Evolutionary conservation across 1,139 yeast genomes (phyloP), one percentile per base, ranked within the genome.

Genomic region (Kurtzmaniella natalensis): DNA sequence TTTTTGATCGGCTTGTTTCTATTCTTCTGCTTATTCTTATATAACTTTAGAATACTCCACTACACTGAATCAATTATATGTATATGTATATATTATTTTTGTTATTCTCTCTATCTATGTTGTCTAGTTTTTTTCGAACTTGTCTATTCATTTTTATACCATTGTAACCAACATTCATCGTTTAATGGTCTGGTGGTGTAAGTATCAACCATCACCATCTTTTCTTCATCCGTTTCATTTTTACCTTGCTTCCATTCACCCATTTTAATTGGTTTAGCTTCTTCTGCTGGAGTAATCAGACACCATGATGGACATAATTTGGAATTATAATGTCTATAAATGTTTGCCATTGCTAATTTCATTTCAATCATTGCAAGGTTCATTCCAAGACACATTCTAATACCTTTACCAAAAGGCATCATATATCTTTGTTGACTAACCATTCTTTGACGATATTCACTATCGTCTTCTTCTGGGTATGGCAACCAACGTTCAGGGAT

Each of bases 371-470:
- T 55, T 0, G 88, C 89, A 37, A 81, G 58, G 46, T 81, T 70
- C 79, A 78, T 73, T 0, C 89, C 89, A 37, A 80, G 59, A 46
- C 89, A 81, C 88, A 80, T 80, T 40, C 88, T 60, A n/a, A 78
- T 67, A 2, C 89, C 89, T 31, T 77, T 73, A 1, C 89, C 88
- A 60, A 81, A 81, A 0, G 83, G 79, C 70, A 80, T 72, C 69
- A 80, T 72, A 44, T 65, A 67, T 37, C 64, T 68, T 39, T 68
- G 65, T 73, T 78, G 81, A 13, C 37, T 35, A 34, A 60, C 64
- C 18, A 72, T 47, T 30, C 81, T 56, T 4, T 44, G 45, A 28
- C 47, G 53, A 50, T 36, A 70, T n/a, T 61, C 66, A 2, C 38
- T 46, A 1, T 47, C 51, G 2, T 61, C 30, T 44, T 72, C 77